Percentiles rank a stretch among this genome's conserved stretches.
Conservation (phyloP, 345 rosid genomes). For the Carallia pectinifolia region DNA sequence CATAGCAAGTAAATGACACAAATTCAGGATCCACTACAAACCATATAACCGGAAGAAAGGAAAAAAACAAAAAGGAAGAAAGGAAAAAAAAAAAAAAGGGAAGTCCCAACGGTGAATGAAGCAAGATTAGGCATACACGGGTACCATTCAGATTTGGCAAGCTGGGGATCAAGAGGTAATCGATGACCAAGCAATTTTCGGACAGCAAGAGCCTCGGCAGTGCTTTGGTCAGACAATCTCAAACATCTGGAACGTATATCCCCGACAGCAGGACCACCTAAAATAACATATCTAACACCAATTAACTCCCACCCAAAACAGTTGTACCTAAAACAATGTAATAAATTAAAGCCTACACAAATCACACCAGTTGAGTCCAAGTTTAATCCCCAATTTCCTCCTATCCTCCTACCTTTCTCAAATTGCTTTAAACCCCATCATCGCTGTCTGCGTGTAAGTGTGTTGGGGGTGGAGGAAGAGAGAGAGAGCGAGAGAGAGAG, state of each 20-base stretch:
- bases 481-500: background rate
- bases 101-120: background rate
- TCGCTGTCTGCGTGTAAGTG: too few species aligned
- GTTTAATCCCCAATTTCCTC: too few species aligned
- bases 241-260: conserved; percentile 94
- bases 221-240: conserved; percentile 84
- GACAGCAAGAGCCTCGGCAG: conserved; percentile 88
- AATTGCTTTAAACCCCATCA: too few species aligned
- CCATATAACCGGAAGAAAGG: background rate
- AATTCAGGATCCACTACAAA: background rate
- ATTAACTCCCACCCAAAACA: conserved; percentile 1
- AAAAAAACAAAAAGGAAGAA: background rate
- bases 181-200: conserved; percentile 88
- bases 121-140: background rate
- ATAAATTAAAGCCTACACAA: too few species aligned
- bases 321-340: background rate
- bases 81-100: background rate
- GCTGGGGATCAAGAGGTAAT: conserved; percentile 51
- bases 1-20: conserved; percentile 28
- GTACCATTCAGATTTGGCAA: conserved; percentile 90
- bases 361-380: too few species aligned
- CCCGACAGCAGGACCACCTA: conserved; percentile 98
- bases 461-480: too few species aligned
- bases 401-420: too few species aligned
- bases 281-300: background rate